phyloP scores from a whole-genome alignment of 371 early-diverging fungal species.

The Sanchytrium tribonematis region DNA sequence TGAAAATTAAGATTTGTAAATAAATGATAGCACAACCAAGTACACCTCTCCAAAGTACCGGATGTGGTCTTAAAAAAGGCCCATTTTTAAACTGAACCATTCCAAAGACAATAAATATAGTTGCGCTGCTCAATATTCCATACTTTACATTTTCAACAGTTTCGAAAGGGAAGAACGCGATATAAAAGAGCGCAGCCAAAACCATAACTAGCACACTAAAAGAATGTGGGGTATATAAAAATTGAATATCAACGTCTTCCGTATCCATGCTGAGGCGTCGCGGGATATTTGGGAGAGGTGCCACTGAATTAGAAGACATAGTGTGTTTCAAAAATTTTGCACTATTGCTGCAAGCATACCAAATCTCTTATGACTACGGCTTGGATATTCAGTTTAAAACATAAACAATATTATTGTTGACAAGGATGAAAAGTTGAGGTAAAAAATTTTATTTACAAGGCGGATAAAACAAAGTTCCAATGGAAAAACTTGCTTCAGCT shows the following conservation, averaged over 20 bases:
- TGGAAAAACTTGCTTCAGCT: neutral
- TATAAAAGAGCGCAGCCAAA: neutral
- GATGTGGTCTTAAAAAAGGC: conserved; percentile 77
- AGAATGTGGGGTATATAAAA: neutral
- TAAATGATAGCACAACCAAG: conserved; percentile 53
- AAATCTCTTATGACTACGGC: too few relatives aligned
- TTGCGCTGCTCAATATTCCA: neutral
- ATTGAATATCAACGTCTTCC: neutral
- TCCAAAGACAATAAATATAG: neutral
- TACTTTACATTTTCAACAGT: neutral
- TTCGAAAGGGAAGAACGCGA: neutral
- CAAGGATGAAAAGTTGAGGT: too few relatives aligned
- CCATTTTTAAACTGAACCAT: conserved; percentile 44
- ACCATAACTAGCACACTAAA: neutral
- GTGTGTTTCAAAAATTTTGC: too few relatives aligned
- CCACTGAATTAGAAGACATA: too few relatives aligned
- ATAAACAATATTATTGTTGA: too few relatives aligned
- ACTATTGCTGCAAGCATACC: too few relatives aligned
- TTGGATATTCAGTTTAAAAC: too few relatives aligned
- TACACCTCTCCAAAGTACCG: conserved; percentile 71
- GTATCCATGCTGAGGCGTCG: neutral
- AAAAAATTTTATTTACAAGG: too few relatives aligned
- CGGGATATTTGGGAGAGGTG: too few relatives aligned
- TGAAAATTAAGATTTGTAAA: conserved; percentile 50
- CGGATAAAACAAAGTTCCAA: too few relatives aligned